Percentiles rank a stretch among this genome's conserved stretches.
Conservation (phyloP, 2,329 filamentous ascomycete species). For the Fusarium coffeatum region DNA sequence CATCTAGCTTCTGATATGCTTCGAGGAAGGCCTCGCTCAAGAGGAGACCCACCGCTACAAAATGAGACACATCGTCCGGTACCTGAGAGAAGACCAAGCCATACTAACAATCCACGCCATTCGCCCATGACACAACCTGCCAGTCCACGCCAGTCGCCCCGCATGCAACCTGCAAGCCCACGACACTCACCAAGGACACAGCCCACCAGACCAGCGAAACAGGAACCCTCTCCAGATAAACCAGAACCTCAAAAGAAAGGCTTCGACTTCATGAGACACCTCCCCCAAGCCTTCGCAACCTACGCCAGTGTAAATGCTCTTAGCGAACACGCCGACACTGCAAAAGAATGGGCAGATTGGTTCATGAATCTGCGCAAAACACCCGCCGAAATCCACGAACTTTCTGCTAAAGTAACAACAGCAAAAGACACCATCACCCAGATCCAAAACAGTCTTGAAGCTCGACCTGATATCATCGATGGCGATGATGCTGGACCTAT, state of each 20-base stretch:
- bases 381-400: conserved; percentile 47
- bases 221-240: not conserved
- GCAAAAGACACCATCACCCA: conserved; percentile 50
- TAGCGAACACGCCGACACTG: conserved; percentile 47
- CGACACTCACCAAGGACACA: not conserved
- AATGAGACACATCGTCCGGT: not conserved
- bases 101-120: not conserved
- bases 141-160: not conserved
- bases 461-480: conserved; percentile 48
- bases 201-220: not conserved
- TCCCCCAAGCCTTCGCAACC: conserved; percentile 44
- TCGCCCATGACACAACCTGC: not conserved
- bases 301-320: conserved; percentile 46
- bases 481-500: conserved; percentile 46
- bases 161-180: not conserved
- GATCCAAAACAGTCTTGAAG: conserved; percentile 46
- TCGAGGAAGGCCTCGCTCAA: conserved; percentile 22
- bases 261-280: conserved; percentile 34
- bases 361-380: conserved; percentile 49
- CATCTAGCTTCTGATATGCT: conserved; percentile 23
- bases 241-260: not conserved
- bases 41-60: conserved; percentile 15
- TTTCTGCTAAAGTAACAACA: conserved; percentile 45
- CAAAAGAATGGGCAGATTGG: conserved; percentile 52
- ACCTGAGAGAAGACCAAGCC: not conserved